Percentiles rank a stretch among this genome's conserved stretches.
Evolutionary conservation across 768 basidiomycete species (phyloP).

Genomic region (Pleurotus salmoneostramineus): DNA sequence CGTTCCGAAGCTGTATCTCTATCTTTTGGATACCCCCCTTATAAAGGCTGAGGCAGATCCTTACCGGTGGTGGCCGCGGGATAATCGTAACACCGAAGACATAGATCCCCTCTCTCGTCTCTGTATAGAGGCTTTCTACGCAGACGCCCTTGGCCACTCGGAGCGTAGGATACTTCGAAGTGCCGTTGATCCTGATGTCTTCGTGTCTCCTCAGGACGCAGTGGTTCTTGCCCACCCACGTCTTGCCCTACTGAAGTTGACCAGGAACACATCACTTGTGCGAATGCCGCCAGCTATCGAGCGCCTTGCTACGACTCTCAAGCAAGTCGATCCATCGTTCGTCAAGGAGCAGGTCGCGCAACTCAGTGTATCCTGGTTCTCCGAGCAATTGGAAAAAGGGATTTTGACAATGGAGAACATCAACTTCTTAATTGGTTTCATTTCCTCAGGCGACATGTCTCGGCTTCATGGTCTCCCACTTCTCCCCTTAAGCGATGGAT

Average conservation of each 20-base stretch:
- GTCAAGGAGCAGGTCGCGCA: background rate
- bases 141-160: conserved; percentile 17
- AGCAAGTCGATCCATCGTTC: conserved; percentile 9
- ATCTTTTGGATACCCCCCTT: conserved; percentile 29
- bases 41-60: conserved; percentile 16
- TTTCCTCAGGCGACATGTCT: conserved; percentile 13
- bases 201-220: conserved; percentile 15
- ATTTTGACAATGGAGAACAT: conserved; percentile 17
- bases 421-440: conserved; percentile 20
- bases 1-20: conserved; percentile 34
- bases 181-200: conserved; percentile 11
- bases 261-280: background rate
- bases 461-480: conserved; percentile 26
- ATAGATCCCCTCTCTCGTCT: conserved; percentile 13
- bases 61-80: conserved; percentile 32
- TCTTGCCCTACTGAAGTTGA: background rate
- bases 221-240: conserved; percentile 15
- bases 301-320: background rate
- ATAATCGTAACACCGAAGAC: background rate
- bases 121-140: conserved; percentile 26
- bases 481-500: conserved; percentile 31
- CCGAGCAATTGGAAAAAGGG: background rate
- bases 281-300: background rate
- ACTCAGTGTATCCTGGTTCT: background rate
- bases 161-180: conserved; percentile 22